A percentile compares a stretch with the other conserved stretches of the same genome.
These are phyloP conservation scores for Venturia carpophila DNA, from an alignment of 2,329 filamentous ascomycete species.

Conservation along the genomic window DNA sequence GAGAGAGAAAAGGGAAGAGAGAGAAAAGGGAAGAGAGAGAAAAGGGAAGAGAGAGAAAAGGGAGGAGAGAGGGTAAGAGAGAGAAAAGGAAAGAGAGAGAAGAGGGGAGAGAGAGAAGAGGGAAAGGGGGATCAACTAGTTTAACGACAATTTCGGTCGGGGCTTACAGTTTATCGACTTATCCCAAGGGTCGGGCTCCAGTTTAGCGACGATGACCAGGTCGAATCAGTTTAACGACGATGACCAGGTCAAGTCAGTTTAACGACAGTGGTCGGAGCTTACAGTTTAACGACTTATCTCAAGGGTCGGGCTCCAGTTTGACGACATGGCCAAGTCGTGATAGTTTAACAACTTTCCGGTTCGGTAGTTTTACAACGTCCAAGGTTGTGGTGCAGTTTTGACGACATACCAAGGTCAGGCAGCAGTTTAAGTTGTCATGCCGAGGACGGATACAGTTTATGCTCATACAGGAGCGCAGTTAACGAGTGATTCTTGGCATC, in stretches of 20 bases:
- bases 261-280: neutral
- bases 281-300: neutral
- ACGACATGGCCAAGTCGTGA: too few relatives aligned
- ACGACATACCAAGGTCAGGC: slow-evolving; percentile 1
- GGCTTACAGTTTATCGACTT: neutral
- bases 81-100: too few relatives aligned
- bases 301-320: neutral
- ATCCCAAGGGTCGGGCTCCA: slow-evolving; percentile 1
- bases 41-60: too few relatives aligned
- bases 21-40: too few relatives aligned
- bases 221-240: too few relatives aligned
- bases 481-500: neutral
- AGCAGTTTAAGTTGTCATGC: slow-evolving; percentile 9
- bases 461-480: neutral
- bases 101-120: too few relatives aligned
- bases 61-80: neutral
- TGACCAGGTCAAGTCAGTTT: neutral
- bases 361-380: too few relatives aligned
- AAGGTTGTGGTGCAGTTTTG: slow-evolving; percentile 2
- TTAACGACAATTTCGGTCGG: slow-evolving; percentile 3
- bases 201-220: neutral
- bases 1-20: too few relatives aligned
- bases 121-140: neutral
- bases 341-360: too few relatives aligned
- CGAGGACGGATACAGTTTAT: neutral